These are phyloP conservation scores for Wallacemonas sp. DNA, from an alignment of 208 protist genomes.

Conservation along the genomic window DNA sequence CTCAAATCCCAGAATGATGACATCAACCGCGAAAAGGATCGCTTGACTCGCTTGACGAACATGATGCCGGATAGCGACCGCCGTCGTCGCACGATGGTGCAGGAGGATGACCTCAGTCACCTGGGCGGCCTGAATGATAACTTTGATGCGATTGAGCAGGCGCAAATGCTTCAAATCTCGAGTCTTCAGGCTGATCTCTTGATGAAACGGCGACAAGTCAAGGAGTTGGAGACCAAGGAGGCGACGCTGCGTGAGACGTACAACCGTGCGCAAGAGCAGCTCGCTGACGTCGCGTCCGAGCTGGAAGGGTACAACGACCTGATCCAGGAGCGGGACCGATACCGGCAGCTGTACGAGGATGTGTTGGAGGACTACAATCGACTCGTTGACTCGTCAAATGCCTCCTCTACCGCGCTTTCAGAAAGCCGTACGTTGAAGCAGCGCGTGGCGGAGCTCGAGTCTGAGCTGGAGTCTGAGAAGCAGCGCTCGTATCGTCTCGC, in stretches of 20 bases:
- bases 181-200: conserved; percentile 59
- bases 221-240: conserved; percentile 39
- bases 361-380: conserved; percentile 19
- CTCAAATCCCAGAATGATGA: conserved; percentile 28
- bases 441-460: conserved; percentile 29
- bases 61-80: conserved; percentile 16
- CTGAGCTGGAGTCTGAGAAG: conserved; percentile 34
- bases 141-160: conserved; percentile 35
- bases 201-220: conserved; percentile 35
- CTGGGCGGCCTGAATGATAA: background rate
- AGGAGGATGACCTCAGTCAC: background rate
- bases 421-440: conserved; percentile 28
- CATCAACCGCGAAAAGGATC: conserved; percentile 27
- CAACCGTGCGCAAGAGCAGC: conserved; percentile 21
- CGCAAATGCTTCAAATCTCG: conserved; percentile 56
- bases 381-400: conserved; percentile 25
- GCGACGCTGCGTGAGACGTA: conserved; percentile 27
- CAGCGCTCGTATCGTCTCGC: conserved; percentile 11
- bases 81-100: background rate
- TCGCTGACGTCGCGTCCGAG: conserved; percentile 19
- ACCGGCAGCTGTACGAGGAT: conserved; percentile 32
- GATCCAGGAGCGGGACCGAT: conserved; percentile 24
- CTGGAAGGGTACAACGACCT: conserved; percentile 19
- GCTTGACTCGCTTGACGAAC: conserved; percentile 18
- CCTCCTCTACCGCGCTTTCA: conserved; percentile 19